phyloP scores from a whole-genome alignment of 2,329 filamentous ascomycete genomes.

The Ophiocordyceps camponoti-floridani region DNA sequence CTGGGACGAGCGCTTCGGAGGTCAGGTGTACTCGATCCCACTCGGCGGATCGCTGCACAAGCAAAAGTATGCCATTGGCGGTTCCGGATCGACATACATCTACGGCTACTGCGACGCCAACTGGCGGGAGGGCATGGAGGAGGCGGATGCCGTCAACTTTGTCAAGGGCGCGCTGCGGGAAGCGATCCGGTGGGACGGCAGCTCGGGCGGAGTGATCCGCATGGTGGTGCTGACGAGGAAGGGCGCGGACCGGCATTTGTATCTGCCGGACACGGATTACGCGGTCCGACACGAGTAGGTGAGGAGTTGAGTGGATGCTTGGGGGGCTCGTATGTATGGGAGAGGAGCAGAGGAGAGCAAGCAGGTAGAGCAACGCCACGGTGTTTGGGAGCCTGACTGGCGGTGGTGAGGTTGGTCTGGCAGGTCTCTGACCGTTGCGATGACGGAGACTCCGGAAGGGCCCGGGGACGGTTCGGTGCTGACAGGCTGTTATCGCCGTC shows the following conservation, averaged over 20 bases:
- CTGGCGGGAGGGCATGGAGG: constrained; percentile 90
- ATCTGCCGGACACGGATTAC: constrained; percentile 86
- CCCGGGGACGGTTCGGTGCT: background rate
- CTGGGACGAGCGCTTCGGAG: constrained; percentile 86
- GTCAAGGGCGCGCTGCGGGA: constrained; percentile 83
- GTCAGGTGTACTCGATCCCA: constrained; percentile 94
- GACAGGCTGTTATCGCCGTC: background rate
- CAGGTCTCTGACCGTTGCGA: background rate
- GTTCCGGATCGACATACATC: constrained; percentile 96
- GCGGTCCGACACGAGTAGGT: constrained; percentile 40
- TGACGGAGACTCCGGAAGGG: background rate
- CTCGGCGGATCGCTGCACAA: constrained; percentile 95
- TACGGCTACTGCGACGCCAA: constrained; percentile 96
- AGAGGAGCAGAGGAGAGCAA: background rate
- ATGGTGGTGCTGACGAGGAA: constrained; percentile 89
- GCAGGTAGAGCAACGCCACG: background rate
- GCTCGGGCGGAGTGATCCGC: constrained; percentile 92
- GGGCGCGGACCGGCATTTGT: constrained; percentile 84
- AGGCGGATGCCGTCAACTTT: constrained; percentile 77
- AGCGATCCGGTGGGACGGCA: constrained; percentile 99
- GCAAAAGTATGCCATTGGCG: constrained; percentile 86
- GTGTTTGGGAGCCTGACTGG: background rate
- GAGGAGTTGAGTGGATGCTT: constrained; percentile 28
- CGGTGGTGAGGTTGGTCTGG: no score
- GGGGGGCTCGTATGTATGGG: no score